Evolutionary conservation across 2,329 filamentous ascomycete species (phyloP), one percentile per base, ranked within the genome.

Genomic region (Pyrenochaeta sp.): DNA sequence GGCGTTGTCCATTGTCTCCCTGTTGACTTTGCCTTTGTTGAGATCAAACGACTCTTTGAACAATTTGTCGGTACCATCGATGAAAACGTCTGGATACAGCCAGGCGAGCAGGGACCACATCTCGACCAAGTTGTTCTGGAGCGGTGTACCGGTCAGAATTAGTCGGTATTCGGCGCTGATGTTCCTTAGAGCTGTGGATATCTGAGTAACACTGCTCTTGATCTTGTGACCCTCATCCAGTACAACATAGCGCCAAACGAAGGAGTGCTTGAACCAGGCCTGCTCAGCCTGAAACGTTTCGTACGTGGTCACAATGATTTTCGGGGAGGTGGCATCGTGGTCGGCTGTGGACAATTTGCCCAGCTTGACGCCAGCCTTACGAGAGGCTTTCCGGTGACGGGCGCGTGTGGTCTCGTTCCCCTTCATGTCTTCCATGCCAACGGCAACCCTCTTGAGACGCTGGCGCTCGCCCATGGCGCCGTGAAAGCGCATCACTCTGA

Each of bases 171-270:
- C 80, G 0, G 82, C 76, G 15, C 73, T 74, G 27, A 84, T 61
- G 14, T 68, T 72, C 31, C 78, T 77, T 3, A 84, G 61, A 2
- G 78, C 66, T 4, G 69, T 67, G 0, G 82, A 76, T 11, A 83
- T 70, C 17, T 79, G 73, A 0, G 78, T 77, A 5, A 73, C 66
- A 31, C 79, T 79, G 78, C 97, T 99, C 85, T 99, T 99, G 92
- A 99, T 98, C 75, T 94, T 92, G 77, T 99, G 95, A 77, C 95
- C 95, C 82, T 99, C 95, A 67, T 99, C 95, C 58, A 99, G 93
- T 64, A 99, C 97, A 90, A 98, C 97, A 78, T 99, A 96, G 67
- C 97, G 90, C 95, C 95, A 99, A 77, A 97, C 96, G 76, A 99
- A 85, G 0, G 80, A 92, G 80, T 97, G 97, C 82, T 91, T 96